Base-by-base conservation (phyloP, 495 filamentous ascomycete genomes). In the Aspergillus cristatus region DNA sequence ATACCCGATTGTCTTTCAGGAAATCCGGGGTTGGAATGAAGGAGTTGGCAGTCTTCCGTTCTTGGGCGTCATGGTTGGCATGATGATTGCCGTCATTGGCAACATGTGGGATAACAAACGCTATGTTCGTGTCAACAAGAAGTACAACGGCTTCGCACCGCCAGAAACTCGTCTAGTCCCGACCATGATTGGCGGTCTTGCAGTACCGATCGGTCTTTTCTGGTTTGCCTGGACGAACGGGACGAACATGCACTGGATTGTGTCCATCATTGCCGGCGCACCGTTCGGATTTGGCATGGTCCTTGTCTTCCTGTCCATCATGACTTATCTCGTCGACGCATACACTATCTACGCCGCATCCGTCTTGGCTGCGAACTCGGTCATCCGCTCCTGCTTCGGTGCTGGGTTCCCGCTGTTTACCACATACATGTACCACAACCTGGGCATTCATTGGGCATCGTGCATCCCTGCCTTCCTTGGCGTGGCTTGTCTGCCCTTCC, bases 321-420 rank as follows among this genome's bases (percentile, higher is more conserved):
- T 82, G 62, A 81, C 72, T 41, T 87, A 84, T 51, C 65, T 86
- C 18, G 76, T 84, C 41, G 81, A 84, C 48, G 64, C 74, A 3
- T 79, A 84, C 57, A 79, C 74, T 18, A 78, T 86, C 37, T 86
- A 78, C 43, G 81, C 82, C 0, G 82, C 83, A 0, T 79, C 73
- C 1, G 81, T 81, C 0, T 59, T 88, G 1, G 82, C 83, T 1
- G 79, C 80, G 5, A 84, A 79, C 50, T 64, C 75, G 7, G 70
- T 85, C 3, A 61, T 86, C n/a, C 60, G 72, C 7, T 69, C 62
- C 2, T 34, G 60, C 15, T 84, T 86, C 42, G 82, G 82, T 30
- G 78, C 79, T 8, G 76, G 68, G 0, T 86, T 87, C 55, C 83
- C 82, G 0, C 65, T 88, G 0, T 86, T 88, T 56, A 84, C 81